Base-by-base conservation (phyloP, 2,329 filamentous ascomycete species). In the Neocucurbitaria cava region DNA sequence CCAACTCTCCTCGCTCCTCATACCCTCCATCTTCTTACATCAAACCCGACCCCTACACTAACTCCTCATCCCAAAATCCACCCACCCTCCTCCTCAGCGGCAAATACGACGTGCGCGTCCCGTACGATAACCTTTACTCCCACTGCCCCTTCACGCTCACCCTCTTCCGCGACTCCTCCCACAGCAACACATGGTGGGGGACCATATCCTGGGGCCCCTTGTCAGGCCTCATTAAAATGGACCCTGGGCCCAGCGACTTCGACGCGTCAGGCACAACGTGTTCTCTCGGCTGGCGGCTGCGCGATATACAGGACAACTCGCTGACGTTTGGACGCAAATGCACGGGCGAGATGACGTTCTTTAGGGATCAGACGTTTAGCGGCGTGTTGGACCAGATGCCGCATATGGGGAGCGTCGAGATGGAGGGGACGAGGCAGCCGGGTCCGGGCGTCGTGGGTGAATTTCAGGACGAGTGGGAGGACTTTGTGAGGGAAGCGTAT, bases 101-200 rank as follows among this genome's bases (percentile, higher is more conserved):
- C 8, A 68, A 71, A 3, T 84, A 84, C 64, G 58, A 68, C 3
- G 62, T 83, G 13, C 39, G 53, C 9, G 76, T 68, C 42, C 47
- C 52, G 5, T 76, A 21, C 69, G 50, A 46, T 13, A 35, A 9
- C 30, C 33, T 11, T 5, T 52, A 52, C 28, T 10, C 78, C 4
- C 28, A 45, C 20, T 59, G 59, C 1, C 61, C 80, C 9, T 68
- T 77, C 36, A 65, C 81, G 15, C 78, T 77, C 1, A 72, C 80
- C 1, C 53, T 64, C 31, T 46, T 39, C 35, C 30, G 11, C 2
- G 55, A 35, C 31, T 8, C 41, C 28, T 6, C 39, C 2, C 70
- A 68, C 15, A 76, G 76, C 15, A 76, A 76, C 11, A 66, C 64
- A 5, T 74, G 83, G 7, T 84, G 82, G 81, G 81, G 78, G 0